phyloP scores from a whole-genome alignment of 2,329 filamentous ascomycete species.

The Cucurbitaria berberidis region DNA sequence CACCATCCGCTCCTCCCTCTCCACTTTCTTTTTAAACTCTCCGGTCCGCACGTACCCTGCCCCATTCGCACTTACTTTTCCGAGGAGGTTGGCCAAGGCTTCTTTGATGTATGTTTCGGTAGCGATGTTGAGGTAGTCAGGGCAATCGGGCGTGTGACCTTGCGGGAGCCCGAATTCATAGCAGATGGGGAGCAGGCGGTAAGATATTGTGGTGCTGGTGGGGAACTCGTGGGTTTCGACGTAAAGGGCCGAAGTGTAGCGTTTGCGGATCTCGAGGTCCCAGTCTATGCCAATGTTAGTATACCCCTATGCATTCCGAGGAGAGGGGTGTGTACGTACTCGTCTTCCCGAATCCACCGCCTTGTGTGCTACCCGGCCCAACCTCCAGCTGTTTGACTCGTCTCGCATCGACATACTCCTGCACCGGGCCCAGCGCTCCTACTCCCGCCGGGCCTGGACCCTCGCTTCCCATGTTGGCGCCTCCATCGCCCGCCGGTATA shows the following conservation, averaged over 20 bases:
- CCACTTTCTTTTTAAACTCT: constrained; percentile 76
- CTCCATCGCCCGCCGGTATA: constrained; percentile 52
- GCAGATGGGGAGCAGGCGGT: constrained; percentile 68
- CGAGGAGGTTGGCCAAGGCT: constrained; percentile 61
- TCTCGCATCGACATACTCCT: constrained; percentile 48
- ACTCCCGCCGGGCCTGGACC: constrained; percentile 9
- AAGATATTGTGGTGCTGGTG: constrained; percentile 61
- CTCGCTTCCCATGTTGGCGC: constrained; percentile 6
- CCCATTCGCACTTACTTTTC: constrained; percentile 62
- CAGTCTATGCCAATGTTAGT: constrained; percentile 53
- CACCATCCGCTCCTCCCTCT: constrained; percentile 75
- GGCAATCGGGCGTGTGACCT: constrained; percentile 60
- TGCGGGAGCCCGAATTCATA: constrained; percentile 67
- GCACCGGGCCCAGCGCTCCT: constrained; percentile 25
- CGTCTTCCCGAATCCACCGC: constrained; percentile 78
- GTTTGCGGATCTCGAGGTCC: constrained; percentile 70
- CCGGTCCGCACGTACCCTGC: constrained; percentile 72
- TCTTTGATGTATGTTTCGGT: constrained; percentile 70
- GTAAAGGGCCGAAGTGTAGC: constrained; percentile 67
- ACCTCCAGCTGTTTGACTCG: constrained; percentile 62
- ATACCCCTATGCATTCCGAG: not conserved
- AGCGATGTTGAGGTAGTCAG: constrained; percentile 66
- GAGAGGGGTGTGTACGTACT: constrained; percentile 60
- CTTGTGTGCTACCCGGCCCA: constrained; percentile 68
- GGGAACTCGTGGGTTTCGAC: constrained; percentile 69